Conservation (phyloP, 2,329 filamentous ascomycete species). For the Sclerotinia subarctica region DNA sequence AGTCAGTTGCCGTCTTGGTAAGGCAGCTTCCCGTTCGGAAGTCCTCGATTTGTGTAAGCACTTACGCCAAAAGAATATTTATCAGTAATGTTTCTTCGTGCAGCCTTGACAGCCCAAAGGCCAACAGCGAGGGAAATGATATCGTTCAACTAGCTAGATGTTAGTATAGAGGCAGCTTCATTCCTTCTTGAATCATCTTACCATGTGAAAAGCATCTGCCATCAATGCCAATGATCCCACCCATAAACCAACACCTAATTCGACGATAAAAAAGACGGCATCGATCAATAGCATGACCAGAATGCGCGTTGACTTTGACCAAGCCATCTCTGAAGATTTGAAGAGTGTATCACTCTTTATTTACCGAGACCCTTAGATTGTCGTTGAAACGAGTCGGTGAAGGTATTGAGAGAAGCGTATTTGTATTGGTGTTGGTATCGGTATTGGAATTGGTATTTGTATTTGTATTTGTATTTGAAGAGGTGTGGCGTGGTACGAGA, state of each 20-base stretch:
- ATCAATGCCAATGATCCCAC: conserved; percentile 90
- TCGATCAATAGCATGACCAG: conserved; percentile 91
- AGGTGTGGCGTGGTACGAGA: neutral
- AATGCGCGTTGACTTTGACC: conserved; percentile 91
- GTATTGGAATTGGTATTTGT: neutral
- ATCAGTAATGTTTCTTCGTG: conserved; percentile 79
- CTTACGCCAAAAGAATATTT: conserved; percentile 91
- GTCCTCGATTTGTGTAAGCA: conserved; percentile 25
- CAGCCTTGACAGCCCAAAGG: conserved; percentile 90
- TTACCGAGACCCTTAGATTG: neutral
- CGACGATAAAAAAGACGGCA: conserved; percentile 82
- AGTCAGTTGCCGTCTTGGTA: neutral
- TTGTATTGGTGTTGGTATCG: neutral
- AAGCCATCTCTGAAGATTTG: conserved; percentile 59
- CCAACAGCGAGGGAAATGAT: conserved; percentile 91
- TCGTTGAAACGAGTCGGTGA: neutral
- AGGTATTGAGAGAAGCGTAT: neutral
- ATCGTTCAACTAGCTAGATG: conserved; percentile 74
- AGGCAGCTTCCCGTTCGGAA: conserved; percentile 31
- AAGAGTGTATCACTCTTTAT: neutral
- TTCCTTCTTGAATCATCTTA: conserved; percentile 42
- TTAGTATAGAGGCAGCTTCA: conserved; percentile 24
- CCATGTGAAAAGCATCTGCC: conserved; percentile 98
- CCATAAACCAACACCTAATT: conserved; percentile 79
- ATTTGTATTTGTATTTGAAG: neutral